phyloP scores from a whole-genome alignment of 768 basidiomycete species.

The Neoboletus subvelutipes region DNA sequence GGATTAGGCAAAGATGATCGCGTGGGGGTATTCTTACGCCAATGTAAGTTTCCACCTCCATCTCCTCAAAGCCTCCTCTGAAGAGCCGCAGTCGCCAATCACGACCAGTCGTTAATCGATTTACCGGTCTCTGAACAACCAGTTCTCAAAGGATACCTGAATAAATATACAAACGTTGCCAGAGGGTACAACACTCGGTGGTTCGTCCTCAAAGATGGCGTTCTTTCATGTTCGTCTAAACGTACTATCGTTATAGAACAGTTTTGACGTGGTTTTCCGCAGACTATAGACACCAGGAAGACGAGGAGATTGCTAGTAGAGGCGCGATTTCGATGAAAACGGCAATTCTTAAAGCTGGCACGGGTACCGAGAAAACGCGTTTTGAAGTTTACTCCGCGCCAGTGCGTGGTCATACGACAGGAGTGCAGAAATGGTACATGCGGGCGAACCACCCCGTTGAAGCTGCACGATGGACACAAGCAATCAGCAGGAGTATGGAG shows the following conservation, averaged over 20 bases:
- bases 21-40: constrained; percentile 77
- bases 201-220: constrained; percentile 87
- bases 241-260: not conserved
- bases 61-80: constrained; percentile 1
- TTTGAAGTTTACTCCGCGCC: constrained; percentile 80
- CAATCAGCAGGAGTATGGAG: constrained; percentile 71
- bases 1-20: constrained; percentile 76
- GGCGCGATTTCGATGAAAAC: constrained; percentile 88
- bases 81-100: constrained; percentile 62
- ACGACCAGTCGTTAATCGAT: constrained; percentile 69
- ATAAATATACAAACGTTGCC: constrained; percentile 92
- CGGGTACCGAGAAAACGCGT: constrained; percentile 57
- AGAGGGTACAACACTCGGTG: constrained; percentile 87
- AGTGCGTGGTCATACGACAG: constrained; percentile 42
- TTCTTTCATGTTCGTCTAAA: constrained; percentile 70
- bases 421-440: constrained; percentile 75
- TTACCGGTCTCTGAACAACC: constrained; percentile 53
- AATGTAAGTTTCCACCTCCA: constrained; percentile 54
- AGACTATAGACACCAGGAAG: constrained; percentile 87
- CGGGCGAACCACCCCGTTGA: constrained; percentile 88
- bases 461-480: constrained; percentile 83
- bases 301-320: constrained; percentile 80
- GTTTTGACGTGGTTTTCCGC: constrained; percentile 2
- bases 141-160: constrained; percentile 71
- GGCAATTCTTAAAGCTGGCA: constrained; percentile 58